Percentiles rank a stretch among this genome's conserved stretches.
These are phyloP conservation scores for Tilletia horrida DNA, from an alignment of 1,284 basidiomycete genomes.

Conservation along the genomic window DNA sequence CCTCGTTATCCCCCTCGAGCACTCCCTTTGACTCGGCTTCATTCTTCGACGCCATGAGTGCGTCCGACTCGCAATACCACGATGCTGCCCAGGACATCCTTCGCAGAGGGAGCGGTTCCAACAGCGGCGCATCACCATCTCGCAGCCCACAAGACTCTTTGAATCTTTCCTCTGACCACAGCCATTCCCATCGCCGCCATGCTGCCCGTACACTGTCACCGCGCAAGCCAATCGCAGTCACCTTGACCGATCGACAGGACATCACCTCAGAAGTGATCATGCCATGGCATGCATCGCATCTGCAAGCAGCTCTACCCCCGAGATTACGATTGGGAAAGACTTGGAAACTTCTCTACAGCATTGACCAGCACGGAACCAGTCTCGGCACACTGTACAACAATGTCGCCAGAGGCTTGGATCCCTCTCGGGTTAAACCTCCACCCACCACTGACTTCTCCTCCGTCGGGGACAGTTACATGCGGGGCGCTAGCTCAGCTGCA, in stretches of 20 bases:
- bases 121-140: neutral
- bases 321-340: conserved; percentile 70
- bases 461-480: conserved; percentile 20
- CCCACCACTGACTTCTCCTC: conserved; percentile 25
- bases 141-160: conserved; percentile 19
- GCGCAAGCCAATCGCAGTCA: conserved; percentile 35
- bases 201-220: neutral
- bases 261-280: conserved; percentile 43
- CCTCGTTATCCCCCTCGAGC: neutral
- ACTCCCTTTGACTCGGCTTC: neutral
- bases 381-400: conserved; percentile 68
- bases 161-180: conserved; percentile 14
- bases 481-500: conserved; percentile 10
- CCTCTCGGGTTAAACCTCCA: neutral
- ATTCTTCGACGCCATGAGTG: neutral
- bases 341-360: conserved; percentile 87
- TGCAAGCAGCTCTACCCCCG: conserved; percentile 64
- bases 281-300: conserved; percentile 38
- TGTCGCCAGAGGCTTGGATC: conserved; percentile 33
- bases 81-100: neutral
- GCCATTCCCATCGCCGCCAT: conserved; percentile 1
- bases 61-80: neutral
- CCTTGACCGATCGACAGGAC: conserved; percentile 35
- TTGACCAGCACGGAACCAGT: conserved; percentile 93
- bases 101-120: too few species aligned